Evolutionary conservation across 2,329 filamentous ascomycete genomes (phyloP).

Genomic region (Fusarium sp.): DNA sequence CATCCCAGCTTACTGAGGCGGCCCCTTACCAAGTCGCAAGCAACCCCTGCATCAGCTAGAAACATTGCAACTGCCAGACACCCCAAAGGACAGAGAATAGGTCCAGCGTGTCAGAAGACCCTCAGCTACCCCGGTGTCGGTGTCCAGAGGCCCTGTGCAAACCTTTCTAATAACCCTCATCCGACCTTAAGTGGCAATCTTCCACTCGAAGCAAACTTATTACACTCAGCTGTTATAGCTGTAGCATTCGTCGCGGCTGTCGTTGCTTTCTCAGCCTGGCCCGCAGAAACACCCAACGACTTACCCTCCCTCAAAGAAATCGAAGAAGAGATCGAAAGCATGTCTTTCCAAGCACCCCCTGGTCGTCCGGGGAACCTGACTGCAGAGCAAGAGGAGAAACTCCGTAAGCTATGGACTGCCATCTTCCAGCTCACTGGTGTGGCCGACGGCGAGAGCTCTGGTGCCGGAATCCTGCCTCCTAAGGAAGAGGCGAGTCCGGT

Average conservation of each 20-base stretch:
- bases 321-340: conserved; percentile 44
- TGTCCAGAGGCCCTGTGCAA: conserved; percentile 16
- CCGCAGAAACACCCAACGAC: conserved; percentile 9
- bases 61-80: conserved; percentile 20
- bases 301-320: conserved; percentile 7
- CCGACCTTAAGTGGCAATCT: conserved; percentile 4
- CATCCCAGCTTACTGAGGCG: conserved; percentile 22
- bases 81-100: background rate
- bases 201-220: conserved; percentile 33
- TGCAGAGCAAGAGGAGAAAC: conserved; percentile 86
- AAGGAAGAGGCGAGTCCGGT: conserved; percentile 40
- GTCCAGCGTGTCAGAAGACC: background rate
- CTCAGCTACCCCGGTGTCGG: conserved; percentile 2
- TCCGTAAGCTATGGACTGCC: conserved; percentile 86
- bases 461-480: conserved; percentile 32
- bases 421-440: conserved; percentile 82
- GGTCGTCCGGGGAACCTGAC: conserved; percentile 90
- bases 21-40: conserved; percentile 27
- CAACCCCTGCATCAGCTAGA: conserved; percentile 20
- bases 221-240: conserved; percentile 31
- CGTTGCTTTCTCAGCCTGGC: conserved; percentile 34
- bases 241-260: conserved; percentile 22
- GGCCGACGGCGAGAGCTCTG: conserved; percentile 41
- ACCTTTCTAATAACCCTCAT: conserved; percentile 2
- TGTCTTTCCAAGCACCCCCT: conserved; percentile 62